Evolutionary conservation across 2,329 filamentous ascomycete genomes (phyloP), one percentile per base, ranked within the genome.

Genomic region (Dryadomyces quercus-mongolicae): DNA sequence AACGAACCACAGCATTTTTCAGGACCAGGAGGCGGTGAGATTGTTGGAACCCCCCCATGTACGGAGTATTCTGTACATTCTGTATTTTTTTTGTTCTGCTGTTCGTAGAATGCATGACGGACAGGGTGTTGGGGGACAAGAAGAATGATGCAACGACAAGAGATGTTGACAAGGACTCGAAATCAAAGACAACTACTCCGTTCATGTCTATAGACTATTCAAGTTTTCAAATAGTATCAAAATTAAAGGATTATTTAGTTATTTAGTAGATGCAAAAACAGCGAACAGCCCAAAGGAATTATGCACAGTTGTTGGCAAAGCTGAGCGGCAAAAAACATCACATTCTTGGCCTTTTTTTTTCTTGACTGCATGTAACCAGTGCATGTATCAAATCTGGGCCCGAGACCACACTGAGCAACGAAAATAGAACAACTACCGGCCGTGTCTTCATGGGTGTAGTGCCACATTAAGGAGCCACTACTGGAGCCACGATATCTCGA

Each of bases 1-100:
- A 52, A 45, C 42, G 51, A 46, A 45, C 31, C 51, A 52, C 42
- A 46, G 25, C 51, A 25, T 52, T 22, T 52, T 25, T n/a, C n/a
- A 25, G 42, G 12, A 38, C 18, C 25, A 44, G 49, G 22, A 43
- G 38, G 49, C 49, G 49, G 49, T 51, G 49, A 51, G 49, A 16
- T 36, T 13, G 18, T 13, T 10, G 31, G 36, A n/a, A n/a, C n/a
- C 6, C 18, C n/a, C 6, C 12, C 4, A 21, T 40, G 34, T 13
- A 40, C 20, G 25, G 12, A 42, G 12, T 42, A 15, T 12, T 42
- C 38, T 42, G 38, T 15, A 42, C 38, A 4, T n/a, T 42, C 31
- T 25, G 6, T n/a, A n/a, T 20, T 21, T 6, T 18, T 38, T 7
- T 8, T 9, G 16, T 0, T 20, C 20, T 20, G n/a, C 36, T 31